Base-by-base conservation (phyloP, 2,329 filamentous ascomycete species). In the Pseudodiploospora longispora region DNA sequence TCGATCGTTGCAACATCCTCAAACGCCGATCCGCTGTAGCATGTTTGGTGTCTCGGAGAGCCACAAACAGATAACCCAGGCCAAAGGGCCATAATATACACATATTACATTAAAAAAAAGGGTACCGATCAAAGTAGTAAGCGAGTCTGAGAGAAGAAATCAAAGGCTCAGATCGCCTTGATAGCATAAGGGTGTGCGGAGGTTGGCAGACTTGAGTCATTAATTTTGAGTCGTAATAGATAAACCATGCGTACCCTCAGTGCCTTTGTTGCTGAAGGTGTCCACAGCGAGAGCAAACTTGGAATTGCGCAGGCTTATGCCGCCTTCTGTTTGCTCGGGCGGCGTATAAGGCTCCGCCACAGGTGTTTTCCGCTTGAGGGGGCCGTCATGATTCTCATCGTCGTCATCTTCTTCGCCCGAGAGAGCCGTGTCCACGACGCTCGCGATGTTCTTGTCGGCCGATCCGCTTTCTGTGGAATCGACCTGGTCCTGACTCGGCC, bases 401-500 rank as follows among this genome's bases (percentile, higher is more conserved):
- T 48, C 47, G n/a, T 46, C 43, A 6, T 40, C 43, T 10, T 30
- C 19, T 19, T 46, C 44, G 31, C 36, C 43, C 12, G 44, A 36
- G 1, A 39, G 36, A 38, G 30, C 40, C n/a, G 33, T 41, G 9
- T 40, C 36, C 29, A 46, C 40, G 4, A 34, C 32, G 30, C 38
- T 32, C 5, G 47, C 40, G 12, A 19, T 29, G 8, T 40, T 32
- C 34, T 42, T 42, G 4, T 33, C 38, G 12, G 10, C 41, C n/a
- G 28, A 38, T 19, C 6, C 19, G 27, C 34, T 10, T 7, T 40
- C n/a, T 9, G 30, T 19, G 12, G 32, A 36, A 30, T 12, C 19
- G 31, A 35, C 1, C 29, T 40, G 50, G 27, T 68, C 66, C n/a
- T 64, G 57, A 33, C 64, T 69, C 38, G 49, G 51, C 9, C 60